phyloP scores from a whole-genome alignment of 179 eudicot genomes.

The Silene coronaria region DNA sequence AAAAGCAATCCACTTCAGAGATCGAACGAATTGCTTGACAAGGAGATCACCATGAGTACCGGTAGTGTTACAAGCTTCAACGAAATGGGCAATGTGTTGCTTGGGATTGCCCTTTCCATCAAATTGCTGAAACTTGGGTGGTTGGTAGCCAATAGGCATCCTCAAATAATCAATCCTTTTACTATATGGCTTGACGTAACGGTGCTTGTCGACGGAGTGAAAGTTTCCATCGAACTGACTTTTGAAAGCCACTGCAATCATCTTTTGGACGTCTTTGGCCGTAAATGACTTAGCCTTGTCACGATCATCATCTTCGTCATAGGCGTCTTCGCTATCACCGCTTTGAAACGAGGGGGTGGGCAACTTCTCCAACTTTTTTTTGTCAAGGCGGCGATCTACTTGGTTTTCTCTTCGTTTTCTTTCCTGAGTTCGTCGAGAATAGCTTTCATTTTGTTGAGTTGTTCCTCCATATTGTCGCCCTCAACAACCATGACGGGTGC shows the following conservation, averaged over 20 bases:
- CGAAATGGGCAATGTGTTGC: not conserved
- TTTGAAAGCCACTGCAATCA: not conserved
- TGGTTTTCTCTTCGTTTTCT: not conserved
- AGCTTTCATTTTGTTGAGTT: not conserved
- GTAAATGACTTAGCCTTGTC: not conserved
- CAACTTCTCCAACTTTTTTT: not conserved
- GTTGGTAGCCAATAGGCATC: too few species aligned
- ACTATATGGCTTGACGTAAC: too few species aligned
- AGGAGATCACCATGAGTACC: not conserved
- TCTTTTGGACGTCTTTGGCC: not conserved
- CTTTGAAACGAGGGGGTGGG: not conserved
- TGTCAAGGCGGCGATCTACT: not conserved
- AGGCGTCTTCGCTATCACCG: too few species aligned
- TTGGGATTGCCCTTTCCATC: too few species aligned
- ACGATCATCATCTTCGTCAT: too few species aligned
- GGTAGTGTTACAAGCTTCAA: not conserved
- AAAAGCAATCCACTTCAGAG: not conserved
- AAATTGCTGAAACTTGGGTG: too few species aligned
- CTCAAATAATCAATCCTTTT: too few species aligned
- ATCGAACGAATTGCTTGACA: conserved; percentile 3
- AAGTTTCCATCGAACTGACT: too few species aligned
- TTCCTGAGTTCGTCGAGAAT: not conserved
- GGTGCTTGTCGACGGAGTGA: not conserved
- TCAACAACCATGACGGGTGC: not conserved
- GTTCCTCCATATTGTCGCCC: too few species aligned